Evolutionary conservation across 257 asterid species (phyloP).

Genomic region (Coffea canephora): DNA sequence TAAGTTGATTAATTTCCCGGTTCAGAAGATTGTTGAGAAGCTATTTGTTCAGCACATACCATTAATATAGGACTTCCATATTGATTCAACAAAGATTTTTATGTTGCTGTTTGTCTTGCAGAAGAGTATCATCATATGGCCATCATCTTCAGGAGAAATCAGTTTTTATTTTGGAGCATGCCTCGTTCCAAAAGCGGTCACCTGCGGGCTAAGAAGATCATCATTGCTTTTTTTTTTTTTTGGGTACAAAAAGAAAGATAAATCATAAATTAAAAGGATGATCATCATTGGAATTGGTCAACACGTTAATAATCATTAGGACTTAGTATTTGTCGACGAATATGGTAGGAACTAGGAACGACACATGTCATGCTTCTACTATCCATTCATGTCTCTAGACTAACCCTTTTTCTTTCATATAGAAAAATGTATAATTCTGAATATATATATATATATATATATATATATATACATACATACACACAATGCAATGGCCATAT

Average conservation of each 20-base stretch:
- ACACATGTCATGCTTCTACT: neutral
- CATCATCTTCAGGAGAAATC: neutral
- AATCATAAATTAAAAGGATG: no score
- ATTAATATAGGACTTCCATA: conserved; percentile 3
- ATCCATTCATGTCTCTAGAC: no score
- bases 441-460: no score
- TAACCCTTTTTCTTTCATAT: neutral
- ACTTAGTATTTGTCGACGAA: neutral
- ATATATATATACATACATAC: no score
- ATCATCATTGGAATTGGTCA: neutral
- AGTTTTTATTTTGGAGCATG: neutral
- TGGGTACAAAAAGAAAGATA: no score
- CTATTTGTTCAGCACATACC: neutral
- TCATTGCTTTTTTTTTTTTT: neutral
- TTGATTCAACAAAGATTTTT: neutral
- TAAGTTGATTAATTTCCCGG: no score
- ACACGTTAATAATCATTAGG: neutral
- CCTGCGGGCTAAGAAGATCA: neutral
- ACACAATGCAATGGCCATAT: no score
- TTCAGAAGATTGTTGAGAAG: no score
- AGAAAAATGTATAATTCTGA: no score
- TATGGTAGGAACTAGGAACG: neutral
- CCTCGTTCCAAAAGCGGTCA: neutral
- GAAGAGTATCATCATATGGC: neutral
- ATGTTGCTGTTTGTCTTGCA: neutral